Conservation (phyloP, 176 grass and related monocot species). For the Urochloa ruziziensis region DNA sequence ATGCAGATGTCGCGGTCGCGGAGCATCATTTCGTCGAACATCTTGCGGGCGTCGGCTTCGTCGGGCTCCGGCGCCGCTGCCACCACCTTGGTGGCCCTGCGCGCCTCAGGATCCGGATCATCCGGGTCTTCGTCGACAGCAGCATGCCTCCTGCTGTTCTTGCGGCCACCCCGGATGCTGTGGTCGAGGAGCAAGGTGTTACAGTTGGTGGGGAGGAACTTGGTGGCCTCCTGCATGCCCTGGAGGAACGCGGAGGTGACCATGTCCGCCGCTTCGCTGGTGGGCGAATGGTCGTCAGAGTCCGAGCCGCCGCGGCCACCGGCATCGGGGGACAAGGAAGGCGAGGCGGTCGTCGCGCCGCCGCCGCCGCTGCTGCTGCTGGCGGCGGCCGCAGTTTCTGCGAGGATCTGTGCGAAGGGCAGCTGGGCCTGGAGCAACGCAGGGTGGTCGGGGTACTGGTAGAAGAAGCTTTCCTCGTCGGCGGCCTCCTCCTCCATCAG, state of each 20-base stretch:
- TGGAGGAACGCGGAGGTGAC: slow-evolving; percentile 41
- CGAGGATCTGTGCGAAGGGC: slow-evolving; percentile 49
- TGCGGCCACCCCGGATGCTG: neutral
- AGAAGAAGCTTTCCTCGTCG: slow-evolving; percentile 38
- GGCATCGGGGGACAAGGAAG: neutral
- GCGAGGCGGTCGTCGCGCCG: neutral
- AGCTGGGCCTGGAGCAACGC: slow-evolving; percentile 42
- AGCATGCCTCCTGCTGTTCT: slow-evolving; percentile 12
- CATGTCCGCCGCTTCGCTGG: neutral
- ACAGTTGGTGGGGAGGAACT: slow-evolving; percentile 39
- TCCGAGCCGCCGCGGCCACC: neutral
- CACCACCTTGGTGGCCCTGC: slow-evolving; percentile 41
- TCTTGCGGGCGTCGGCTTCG: slow-evolving; percentile 27
- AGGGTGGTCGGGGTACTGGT: slow-evolving; percentile 49
- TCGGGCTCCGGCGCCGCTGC: neutral
- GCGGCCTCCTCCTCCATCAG: slow-evolving; percentile 74
- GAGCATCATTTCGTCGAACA: slow-evolving; percentile 56
- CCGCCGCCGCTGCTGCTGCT: neutral
- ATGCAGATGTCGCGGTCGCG: slow-evolving; percentile 11
- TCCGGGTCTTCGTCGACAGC: neutral
- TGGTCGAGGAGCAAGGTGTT: neutral
- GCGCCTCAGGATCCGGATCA: neutral
- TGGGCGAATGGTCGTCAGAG: neutral
- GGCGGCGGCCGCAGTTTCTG: neutral
- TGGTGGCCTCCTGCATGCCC: slow-evolving; percentile 59